phyloP scores from a whole-genome alignment of 495 filamentous ascomycete genomes.

The Alectoria sarmentosa region DNA sequence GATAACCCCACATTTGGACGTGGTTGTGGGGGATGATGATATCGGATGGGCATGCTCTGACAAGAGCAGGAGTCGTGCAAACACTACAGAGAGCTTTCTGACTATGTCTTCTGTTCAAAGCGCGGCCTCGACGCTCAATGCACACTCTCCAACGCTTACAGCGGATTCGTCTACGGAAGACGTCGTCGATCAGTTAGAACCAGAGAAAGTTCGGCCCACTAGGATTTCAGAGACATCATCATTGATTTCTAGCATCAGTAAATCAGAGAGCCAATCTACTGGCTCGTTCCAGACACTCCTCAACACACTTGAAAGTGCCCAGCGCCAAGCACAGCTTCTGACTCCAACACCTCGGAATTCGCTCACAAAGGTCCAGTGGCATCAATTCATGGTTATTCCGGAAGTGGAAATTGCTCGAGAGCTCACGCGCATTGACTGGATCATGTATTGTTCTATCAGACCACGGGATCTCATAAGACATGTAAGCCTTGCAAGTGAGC shows the following conservation, averaged over 20 bases:
- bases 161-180: conserved; percentile 23
- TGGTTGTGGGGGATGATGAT: conserved; percentile 69
- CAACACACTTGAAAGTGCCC: conserved; percentile 62
- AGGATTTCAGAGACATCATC: conserved; percentile 40
- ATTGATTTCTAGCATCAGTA: conserved; percentile 36
- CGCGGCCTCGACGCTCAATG: conserved; percentile 18
- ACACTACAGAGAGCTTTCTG: conserved; percentile 24
- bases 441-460: conserved; percentile 94
- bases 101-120: conserved; percentile 20
- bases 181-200: conserved; percentile 27
- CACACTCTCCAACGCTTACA: conserved; percentile 18
- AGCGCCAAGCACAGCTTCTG: conserved; percentile 61
- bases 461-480: conserved; percentile 89
- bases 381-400: conserved; percentile 69
- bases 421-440: conserved; percentile 92
- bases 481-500: conserved; percentile 64
- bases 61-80: conserved; percentile 20
- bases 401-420: conserved; percentile 84
- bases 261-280: conserved; percentile 39
- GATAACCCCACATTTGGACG: conserved; percentile 60
- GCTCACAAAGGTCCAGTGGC: conserved; percentile 74
- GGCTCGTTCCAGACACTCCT: conserved; percentile 47
- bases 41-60: conserved; percentile 51
- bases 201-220: conserved; percentile 38
- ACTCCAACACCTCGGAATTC: conserved; percentile 51